A percentile compares a stretch with the other conserved stretches of the same genome.
Conservation (phyloP, 2,329 filamentous ascomycete genomes). For the Xenosphaeropsis pyriputrescens region DNA sequence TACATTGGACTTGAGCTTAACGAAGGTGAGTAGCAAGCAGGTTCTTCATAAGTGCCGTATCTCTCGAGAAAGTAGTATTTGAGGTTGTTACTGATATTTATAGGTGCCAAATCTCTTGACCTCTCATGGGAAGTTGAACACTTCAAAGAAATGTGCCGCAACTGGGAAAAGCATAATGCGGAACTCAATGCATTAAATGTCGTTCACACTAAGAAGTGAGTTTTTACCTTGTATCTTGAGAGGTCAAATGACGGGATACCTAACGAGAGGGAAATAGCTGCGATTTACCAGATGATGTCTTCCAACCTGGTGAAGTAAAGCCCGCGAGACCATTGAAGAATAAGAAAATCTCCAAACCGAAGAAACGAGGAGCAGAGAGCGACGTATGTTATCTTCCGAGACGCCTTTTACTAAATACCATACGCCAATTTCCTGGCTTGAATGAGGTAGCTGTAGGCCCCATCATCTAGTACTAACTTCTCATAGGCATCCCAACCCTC, state of each 20-base stretch:
- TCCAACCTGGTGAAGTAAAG: constrained; percentile 62
- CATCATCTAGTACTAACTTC: constrained; percentile 11
- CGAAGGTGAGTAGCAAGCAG: constrained; percentile 41
- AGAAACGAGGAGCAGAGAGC: constrained; percentile 15
- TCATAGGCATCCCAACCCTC: constrained; percentile 12
- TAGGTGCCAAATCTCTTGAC: constrained; percentile 57
- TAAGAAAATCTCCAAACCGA: constrained; percentile 8
- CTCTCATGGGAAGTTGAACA: constrained; percentile 70
- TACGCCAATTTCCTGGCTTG: neutral
- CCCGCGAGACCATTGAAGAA: constrained; percentile 26
- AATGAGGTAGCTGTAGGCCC: neutral
- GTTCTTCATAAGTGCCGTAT: neutral
- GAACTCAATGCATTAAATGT: constrained; percentile 69
- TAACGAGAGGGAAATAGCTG: constrained; percentile 36
- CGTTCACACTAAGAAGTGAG: constrained; percentile 64
- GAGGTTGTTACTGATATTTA: constrained; percentile 15
- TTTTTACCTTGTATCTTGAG: constrained; percentile 5
- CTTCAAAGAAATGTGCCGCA: constrained; percentile 71
- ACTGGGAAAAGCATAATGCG: constrained; percentile 60
- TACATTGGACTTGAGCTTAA: constrained; percentile 81
- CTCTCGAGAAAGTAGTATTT: neutral
- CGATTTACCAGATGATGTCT: constrained; percentile 81
- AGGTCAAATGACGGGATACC: constrained; percentile 10
- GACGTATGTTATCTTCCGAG: neutral
- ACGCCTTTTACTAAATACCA: constrained; percentile 3